Evolutionary conservation across 192 early-diverging fungal genomes (phyloP), one percentile per base, ranked within the genome.

Genomic region (Coemansia sp.): DNA sequence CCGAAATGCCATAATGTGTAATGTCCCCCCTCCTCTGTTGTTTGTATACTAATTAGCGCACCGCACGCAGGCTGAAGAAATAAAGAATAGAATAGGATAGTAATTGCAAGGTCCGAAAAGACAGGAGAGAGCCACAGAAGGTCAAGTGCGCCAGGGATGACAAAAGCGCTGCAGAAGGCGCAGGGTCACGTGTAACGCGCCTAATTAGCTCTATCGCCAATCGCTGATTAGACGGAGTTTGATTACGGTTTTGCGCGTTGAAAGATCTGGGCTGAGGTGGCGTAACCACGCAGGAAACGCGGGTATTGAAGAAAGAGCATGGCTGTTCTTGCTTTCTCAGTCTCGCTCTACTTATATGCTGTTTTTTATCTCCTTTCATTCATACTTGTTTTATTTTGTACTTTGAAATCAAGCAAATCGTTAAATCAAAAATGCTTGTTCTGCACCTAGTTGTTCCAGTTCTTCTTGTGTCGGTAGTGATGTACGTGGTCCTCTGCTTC

Each of bases 1-100:
- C 47, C 86, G 75, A 63, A 88, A 88, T n/a, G 76, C 69, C 79
- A 85, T 80, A n/a, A n/a, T n/a, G n/a, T n/a, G n/a, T n/a, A n/a
- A n/a, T n/a, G n/a, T n/a, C n/a, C n/a, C n/a, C n/a, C n/a, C n/a
- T n/a, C n/a, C n/a, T n/a, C n/a, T n/a, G n/a, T n/a, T n/a, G n/a
- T n/a, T n/a, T n/a, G n/a, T n/a, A n/a, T n/a, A n/a, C n/a, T n/a
- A n/a, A n/a, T n/a, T n/a, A n/a, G n/a, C n/a, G n/a, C n/a, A n/a
- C n/a, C n/a, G n/a, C n/a, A n/a, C n/a, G n/a, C n/a, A n/a, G n/a
- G n/a, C 32, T 11, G 10, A 10, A 13, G 47, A 16, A 6, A 23
- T 44, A 23, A 21, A 21, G 47, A 45, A 12, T 6, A 62, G 42
- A 59, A 37, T 3, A 66, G 45, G n/a, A n/a, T n/a, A n/a, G n/a